Base-by-base conservation (phyloP, 306 rosid species). In the Abrus pulchellus region DNA sequence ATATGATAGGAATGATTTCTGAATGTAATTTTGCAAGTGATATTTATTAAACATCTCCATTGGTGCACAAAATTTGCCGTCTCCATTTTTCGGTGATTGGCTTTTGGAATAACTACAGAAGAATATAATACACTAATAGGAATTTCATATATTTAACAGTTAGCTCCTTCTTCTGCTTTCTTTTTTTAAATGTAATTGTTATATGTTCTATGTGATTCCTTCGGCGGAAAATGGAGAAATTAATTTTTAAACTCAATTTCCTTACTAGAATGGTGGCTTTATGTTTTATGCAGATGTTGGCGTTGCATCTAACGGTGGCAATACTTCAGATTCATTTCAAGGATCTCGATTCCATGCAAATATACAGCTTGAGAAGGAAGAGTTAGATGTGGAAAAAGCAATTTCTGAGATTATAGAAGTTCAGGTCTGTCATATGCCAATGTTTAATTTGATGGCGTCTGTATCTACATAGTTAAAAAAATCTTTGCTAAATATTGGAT, bases 331-430 rank as follows among this genome's bases (percentile, higher is more conserved):
- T 77, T 60, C 87, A 28, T 53, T 77, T 2, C 87, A 86, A 40
- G 84, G 59, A 45, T 80, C 89, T 85, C 77, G 48, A 53, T 75
- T 86, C 50, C 89, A 91, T 71, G 97, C 91, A 49, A 85, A 86
- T 76, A 73, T 85, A 32, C 88, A 86, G 83, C 82, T 86, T 29
- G 91, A 85, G 84, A 81, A 87, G 86, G 98, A 92, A 74, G 90
- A 87, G 69, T 83, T 77, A 41, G 91, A 92, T 50, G 81, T 86
- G 83, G 99, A 87, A 81, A 88, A 80, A 75, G 93, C 93, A 57
- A 70, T 93, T 76, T 87, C 92, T 54, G 91, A 73, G 44, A 87
- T 89, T 66, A 40, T 88, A 44, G 87, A 87, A 66, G 91, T 89
- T 62, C 91, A 93, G 94, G 98, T 87, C 47, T 66, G 82, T 62